These are phyloP conservation scores for Penicillium sclerotigenum DNA, from an alignment of 2,329 filamentous ascomycete genomes.

Conservation along the genomic window DNA sequence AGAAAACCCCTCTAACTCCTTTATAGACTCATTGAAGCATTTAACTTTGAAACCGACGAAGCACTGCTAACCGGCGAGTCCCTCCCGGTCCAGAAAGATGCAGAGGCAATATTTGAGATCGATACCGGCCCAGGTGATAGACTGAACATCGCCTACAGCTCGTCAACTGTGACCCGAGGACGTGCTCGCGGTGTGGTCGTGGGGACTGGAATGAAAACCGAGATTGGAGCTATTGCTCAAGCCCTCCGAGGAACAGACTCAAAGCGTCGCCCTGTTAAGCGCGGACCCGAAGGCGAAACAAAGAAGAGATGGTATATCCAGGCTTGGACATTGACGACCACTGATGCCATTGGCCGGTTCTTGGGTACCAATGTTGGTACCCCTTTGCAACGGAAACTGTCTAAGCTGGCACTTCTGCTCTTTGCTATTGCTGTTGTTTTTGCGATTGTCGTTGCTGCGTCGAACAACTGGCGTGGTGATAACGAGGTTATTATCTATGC, in stretches of 20 bases:
- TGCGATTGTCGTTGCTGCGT: conserved; percentile 65
- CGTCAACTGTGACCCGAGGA: conserved; percentile 60
- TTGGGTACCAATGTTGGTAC: conserved; percentile 67
- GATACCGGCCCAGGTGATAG: conserved; percentile 59
- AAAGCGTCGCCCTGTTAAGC: conserved; percentile 51
- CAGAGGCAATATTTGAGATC: conserved; percentile 42
- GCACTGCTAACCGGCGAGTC: conserved; percentile 63
- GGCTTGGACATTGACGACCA: conserved; percentile 52
- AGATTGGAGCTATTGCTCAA: conserved; percentile 63
- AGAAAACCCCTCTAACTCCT: background rate
- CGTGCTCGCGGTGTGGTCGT: conserved; percentile 59
- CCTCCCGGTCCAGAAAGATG: conserved; percentile 56
- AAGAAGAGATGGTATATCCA: conserved; percentile 54
- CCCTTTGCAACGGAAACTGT: conserved; percentile 66
- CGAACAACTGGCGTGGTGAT: conserved; percentile 56
- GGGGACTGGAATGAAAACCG: conserved; percentile 61
- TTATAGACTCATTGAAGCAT: conserved; percentile 51
- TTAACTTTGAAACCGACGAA: conserved; percentile 75
- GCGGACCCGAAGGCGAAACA: conserved; percentile 48
- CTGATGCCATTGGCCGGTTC: conserved; percentile 60
- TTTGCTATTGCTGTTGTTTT: conserved; percentile 66
- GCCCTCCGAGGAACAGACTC: conserved; percentile 60
- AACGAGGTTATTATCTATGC: conserved; percentile 65
- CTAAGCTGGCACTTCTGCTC: conserved; percentile 63
- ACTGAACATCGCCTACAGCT: conserved; percentile 61